Percentiles rank a stretch among this genome's conserved stretches.
phyloP scores from a whole-genome alignment of 805 yeast genomes.

The Kluyveromyces nonfermentans region DNA sequence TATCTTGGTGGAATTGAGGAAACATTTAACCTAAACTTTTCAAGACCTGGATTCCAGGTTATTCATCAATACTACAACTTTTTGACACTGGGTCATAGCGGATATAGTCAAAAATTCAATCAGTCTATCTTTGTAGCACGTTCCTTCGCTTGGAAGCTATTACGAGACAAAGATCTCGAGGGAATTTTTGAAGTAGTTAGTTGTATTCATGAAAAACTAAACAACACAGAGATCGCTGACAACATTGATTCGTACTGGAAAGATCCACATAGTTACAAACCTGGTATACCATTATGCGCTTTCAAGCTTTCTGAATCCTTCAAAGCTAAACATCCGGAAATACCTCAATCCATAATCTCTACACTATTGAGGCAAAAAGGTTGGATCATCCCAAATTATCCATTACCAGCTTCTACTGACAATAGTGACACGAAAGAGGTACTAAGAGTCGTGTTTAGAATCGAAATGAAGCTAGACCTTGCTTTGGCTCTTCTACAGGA shows the following conservation, averaged over 20 bases:
- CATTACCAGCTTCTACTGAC: constrained; percentile 47
- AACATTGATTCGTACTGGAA: constrained; percentile 22
- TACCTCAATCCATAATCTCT: constrained; percentile 73
- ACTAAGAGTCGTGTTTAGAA: constrained; percentile 75
- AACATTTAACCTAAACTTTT: constrained; percentile 77
- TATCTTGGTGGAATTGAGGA: constrained; percentile 86
- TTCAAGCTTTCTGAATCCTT: constrained; percentile 62
- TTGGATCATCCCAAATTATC: constrained; percentile 85
- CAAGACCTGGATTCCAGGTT: constrained; percentile 89
- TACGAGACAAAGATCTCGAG: constrained; percentile 53
- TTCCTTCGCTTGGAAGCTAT: constrained; percentile 34
- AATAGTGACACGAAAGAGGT: constrained; percentile 53
- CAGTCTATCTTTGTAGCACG: constrained; percentile 67
- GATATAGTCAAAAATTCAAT: constrained; percentile 56
- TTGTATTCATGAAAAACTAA: constrained; percentile 55
- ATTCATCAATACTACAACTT: constrained; percentile 81
- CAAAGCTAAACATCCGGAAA: constrained; percentile 53
- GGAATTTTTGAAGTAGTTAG: constrained; percentile 66
- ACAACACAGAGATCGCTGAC: constrained; percentile 9
- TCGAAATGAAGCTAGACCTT: constrained; percentile 41
- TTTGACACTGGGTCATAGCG: constrained; percentile 58
- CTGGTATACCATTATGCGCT: constrained; percentile 86
- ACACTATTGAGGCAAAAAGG: constrained; percentile 67
- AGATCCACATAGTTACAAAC: constrained; percentile 42
- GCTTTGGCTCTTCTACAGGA: constrained; percentile 28